phyloP scores from a whole-genome alignment of 495 filamentous ascomycete species.

The Aspergillus biplanus region DNA sequence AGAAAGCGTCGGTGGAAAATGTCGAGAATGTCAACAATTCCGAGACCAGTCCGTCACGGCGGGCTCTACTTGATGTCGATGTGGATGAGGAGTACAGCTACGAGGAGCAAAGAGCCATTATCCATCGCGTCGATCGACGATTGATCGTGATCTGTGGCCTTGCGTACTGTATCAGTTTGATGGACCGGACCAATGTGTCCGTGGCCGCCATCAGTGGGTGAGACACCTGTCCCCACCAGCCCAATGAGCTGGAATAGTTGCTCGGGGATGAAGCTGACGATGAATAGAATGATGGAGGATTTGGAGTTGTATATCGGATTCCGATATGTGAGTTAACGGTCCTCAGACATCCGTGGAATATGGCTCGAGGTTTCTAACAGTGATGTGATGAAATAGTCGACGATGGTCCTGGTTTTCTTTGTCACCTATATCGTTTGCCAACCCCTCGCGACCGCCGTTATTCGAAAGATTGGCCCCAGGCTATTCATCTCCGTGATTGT shows the following conservation, averaged over 20 bases:
- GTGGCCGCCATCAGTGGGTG: slow-evolving; percentile 64
- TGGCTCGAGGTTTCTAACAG: neutral
- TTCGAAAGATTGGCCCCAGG: slow-evolving; percentile 63
- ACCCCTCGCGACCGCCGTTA: slow-evolving; percentile 58
- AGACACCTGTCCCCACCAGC: neutral
- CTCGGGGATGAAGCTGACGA: neutral
- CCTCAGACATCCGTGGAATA: neutral
- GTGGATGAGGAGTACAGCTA: slow-evolving; percentile 41
- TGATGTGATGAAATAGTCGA: slow-evolving; percentile 40
- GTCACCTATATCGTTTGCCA: slow-evolving; percentile 67
- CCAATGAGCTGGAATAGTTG: neutral
- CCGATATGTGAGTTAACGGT: slow-evolving; percentile 10
- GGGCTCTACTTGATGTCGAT: slow-evolving; percentile 16
- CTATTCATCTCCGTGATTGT: slow-evolving; percentile 57
- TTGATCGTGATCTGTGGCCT: slow-evolving; percentile 64
- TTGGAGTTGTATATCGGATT: slow-evolving; percentile 15
- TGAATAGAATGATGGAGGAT: slow-evolving; percentile 13
- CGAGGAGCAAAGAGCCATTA: slow-evolving; percentile 49
- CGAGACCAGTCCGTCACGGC: neutral
- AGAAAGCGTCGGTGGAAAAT: slow-evolving; percentile 16
- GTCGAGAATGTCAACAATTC: slow-evolving; percentile 2
- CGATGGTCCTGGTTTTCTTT: slow-evolving; percentile 67
- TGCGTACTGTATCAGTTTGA: slow-evolving; percentile 67
- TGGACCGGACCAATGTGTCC: slow-evolving; percentile 71
- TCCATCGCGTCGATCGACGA: slow-evolving; percentile 63